Conservation (phyloP, 208 protist genomes). For the Trypanosoma cruzi region DNA sequence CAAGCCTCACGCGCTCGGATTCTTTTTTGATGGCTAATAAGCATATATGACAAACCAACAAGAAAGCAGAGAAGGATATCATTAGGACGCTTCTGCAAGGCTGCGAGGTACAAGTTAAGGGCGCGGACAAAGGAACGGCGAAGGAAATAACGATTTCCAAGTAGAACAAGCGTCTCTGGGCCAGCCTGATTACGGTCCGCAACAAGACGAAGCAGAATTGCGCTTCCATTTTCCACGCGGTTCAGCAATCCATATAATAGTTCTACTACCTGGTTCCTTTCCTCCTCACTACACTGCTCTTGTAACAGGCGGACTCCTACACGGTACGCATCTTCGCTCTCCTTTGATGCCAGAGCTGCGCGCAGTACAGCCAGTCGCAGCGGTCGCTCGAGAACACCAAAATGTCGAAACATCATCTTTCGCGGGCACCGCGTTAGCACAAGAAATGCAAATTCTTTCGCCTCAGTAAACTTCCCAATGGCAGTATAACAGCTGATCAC, state of each 20-base stretch:
- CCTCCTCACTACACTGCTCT: conserved; percentile 56
- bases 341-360: conserved; percentile 66
- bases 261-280: conserved; percentile 69
- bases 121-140: conserved; percentile 70
- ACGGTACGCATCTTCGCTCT: conserved; percentile 84
- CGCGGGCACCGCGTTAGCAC: conserved; percentile 57
- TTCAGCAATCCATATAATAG: conserved; percentile 81
- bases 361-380: conserved; percentile 78
- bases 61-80: conserved; percentile 80
- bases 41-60: conserved; percentile 69
- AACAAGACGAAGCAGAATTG: conserved; percentile 48
- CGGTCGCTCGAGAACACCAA: conserved; percentile 64
- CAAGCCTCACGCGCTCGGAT: conserved; percentile 60
- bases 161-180: conserved; percentile 60
- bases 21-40: conserved; percentile 83
- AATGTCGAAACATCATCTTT: conserved; percentile 45
- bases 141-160: conserved; percentile 80
- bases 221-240: conserved; percentile 50
- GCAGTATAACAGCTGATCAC: conserved; percentile 85
- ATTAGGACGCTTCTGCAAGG: conserved; percentile 54
- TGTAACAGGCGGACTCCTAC: conserved; percentile 79
- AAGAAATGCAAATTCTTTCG: conserved; percentile 88
- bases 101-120: conserved; percentile 76
- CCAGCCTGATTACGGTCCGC: conserved; percentile 50
- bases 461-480: conserved; percentile 84